phyloP scores from a whole-genome alignment of 192 early-diverging fungal species.

The Coemansia sp. region DNA sequence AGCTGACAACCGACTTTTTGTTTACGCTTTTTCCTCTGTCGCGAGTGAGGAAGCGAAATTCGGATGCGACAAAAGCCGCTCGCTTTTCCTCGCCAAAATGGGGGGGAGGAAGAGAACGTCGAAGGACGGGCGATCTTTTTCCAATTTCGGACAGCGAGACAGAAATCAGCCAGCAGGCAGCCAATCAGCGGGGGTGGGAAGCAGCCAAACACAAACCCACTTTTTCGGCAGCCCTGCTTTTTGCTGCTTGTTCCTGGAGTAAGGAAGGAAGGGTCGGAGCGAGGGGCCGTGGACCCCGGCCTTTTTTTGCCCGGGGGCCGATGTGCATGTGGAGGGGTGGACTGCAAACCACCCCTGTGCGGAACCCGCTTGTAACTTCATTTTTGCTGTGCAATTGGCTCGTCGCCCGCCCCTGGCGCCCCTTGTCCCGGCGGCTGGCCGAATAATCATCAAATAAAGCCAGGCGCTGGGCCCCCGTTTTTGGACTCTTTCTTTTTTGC shows the following conservation, averaged over 20 bases:
- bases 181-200: slow-evolving; percentile 8
- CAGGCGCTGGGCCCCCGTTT: slow-evolving; percentile 1
- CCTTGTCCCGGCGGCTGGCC: background rate
- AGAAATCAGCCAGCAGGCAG: slow-evolving; percentile 1
- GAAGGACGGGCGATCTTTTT: slow-evolving; percentile 2
- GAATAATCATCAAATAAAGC: slow-evolving; percentile 35
- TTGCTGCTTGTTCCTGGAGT: slow-evolving; percentile 5
- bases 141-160: slow-evolving; percentile 1
- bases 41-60: background rate
- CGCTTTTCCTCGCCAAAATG: background rate
- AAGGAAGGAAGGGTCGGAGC: too few species aligned
- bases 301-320: background rate
- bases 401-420: background rate
- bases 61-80: slow-evolving; percentile 1
- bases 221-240: slow-evolving; percentile 1
- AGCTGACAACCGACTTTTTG: background rate
- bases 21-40: too few species aligned
- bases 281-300: too few species aligned
- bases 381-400: background rate
- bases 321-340: too few species aligned
- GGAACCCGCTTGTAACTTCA: slow-evolving; percentile 1
- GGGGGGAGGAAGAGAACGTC: background rate
- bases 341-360: too few species aligned
- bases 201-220: slow-evolving; percentile 5
- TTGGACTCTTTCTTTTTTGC: background rate